Percentiles rank a stretch among this genome's conserved stretches.
Conservation (phyloP, 1,284 basidiomycete species). For the Cutaneotrichosporon sp. region DNA sequence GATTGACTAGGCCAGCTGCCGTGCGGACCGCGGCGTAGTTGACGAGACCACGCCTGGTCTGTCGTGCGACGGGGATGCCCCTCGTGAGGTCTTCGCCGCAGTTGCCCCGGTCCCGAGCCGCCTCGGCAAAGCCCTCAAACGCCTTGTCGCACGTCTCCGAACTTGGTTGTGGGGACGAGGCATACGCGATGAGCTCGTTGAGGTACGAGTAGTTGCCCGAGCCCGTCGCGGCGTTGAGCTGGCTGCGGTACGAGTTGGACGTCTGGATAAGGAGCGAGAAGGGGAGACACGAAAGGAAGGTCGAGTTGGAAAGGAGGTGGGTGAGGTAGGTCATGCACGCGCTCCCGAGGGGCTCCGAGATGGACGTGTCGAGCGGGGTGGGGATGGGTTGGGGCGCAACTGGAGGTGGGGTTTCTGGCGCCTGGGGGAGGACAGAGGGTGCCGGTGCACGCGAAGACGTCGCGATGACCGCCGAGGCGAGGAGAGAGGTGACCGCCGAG, state of each 20-base stretch:
- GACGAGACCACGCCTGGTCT: slow-evolving; percentile 40
- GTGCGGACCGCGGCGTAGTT: slow-evolving; percentile 47
- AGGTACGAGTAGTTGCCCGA: slow-evolving; percentile 65
- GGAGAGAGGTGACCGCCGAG: neutral
- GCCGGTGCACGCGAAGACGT: neutral
- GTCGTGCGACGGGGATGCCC: slow-evolving; percentile 29
- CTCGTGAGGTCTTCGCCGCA: slow-evolving; percentile 41
- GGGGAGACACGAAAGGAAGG: slow-evolving; percentile 70
- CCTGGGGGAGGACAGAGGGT: neutral
- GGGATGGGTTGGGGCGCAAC: slow-evolving; percentile 68
- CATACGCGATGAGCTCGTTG: slow-evolving; percentile 61
- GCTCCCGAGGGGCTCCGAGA: slow-evolving; percentile 66
- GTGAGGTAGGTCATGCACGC: slow-evolving; percentile 71
- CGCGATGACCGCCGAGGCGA: neutral
- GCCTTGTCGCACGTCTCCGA: slow-evolving; percentile 33
- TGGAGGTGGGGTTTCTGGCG: neutral
- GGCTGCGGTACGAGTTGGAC: slow-evolving; percentile 59
- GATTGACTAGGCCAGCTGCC: slow-evolving; percentile 37
- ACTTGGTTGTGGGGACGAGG: slow-evolving; percentile 28
- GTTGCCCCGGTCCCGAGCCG: slow-evolving; percentile 34
- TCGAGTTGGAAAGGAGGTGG: slow-evolving; percentile 65
- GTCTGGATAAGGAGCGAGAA: slow-evolving; percentile 68
- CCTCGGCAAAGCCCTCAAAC: slow-evolving; percentile 27
- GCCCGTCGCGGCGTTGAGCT: slow-evolving; percentile 54
- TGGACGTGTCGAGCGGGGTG: slow-evolving; percentile 67